These are phyloP conservation scores for Paramarasmius palmivorus DNA, from an alignment of 1,284 basidiomycete genomes.

Conservation along the genomic window DNA sequence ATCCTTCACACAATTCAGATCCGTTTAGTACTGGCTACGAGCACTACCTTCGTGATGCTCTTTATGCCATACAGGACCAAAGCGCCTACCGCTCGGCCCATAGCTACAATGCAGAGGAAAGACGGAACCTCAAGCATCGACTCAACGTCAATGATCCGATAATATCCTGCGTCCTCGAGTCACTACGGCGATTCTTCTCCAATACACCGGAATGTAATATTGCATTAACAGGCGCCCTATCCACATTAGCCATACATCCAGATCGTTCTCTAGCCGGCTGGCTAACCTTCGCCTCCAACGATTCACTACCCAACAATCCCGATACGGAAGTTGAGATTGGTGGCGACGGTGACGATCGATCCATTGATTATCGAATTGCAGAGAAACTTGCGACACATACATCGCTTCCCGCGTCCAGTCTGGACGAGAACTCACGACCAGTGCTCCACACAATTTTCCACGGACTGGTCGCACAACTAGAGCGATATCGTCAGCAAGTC, in stretches of 20 bases:
- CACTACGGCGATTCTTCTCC: conserved; percentile 77
- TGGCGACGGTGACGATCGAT: conserved; percentile 71
- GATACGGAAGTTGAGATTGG: conserved; percentile 29
- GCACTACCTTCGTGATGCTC: conserved; percentile 81
- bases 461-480: conserved; percentile 76
- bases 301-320: conserved; percentile 25
- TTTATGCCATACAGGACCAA: conserved; percentile 68
- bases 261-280: conserved; percentile 87
- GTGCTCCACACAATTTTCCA: conserved; percentile 80
- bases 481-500: conserved; percentile 73
- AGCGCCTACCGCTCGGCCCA: conserved; percentile 49
- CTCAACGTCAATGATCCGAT: conserved; percentile 82
- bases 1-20: conserved; percentile 71
- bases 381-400: conserved; percentile 62
- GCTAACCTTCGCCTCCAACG: conserved; percentile 68
- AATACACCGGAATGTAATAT: conserved; percentile 89
- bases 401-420: conserved; percentile 60
- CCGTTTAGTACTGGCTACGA: conserved; percentile 86
- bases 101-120: conserved; percentile 35
- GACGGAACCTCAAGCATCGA: conserved; percentile 60
- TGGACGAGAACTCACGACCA: conserved; percentile 73
- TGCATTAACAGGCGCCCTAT: conserved; percentile 81
- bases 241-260: conserved; percentile 80
- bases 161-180: conserved; percentile 70
- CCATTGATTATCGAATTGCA: conserved; percentile 73